Evolutionary conservation across 345 rosid species (phyloP), one percentile per base, ranked within the genome.

Genomic region (Jatropha curcas): DNA sequence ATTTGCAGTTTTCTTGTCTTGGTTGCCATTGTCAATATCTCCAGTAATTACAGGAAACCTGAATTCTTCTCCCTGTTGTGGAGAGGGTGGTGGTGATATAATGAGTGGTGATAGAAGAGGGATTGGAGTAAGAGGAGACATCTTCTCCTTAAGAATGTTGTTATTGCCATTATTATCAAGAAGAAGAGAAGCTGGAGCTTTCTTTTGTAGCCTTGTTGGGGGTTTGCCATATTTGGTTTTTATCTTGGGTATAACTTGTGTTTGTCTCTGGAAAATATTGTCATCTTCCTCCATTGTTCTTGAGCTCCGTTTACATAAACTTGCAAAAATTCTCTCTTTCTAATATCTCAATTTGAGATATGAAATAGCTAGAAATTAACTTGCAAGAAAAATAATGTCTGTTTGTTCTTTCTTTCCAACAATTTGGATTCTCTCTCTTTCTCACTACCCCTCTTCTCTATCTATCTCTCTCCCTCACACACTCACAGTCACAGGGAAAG

Each of bases 181-280:
- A 61, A 66, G 61, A 73, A 87, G 85, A 58, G 77, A 60, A 27
- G 82, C 30, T 0, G 96, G 92, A 6, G 91, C 96, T 19, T 71
- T 76, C 60, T 71, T 85, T 73, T 88, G 96, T 17, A 90, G 84
- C 82, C 96, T 90, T 45, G 91, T 85, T 2, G 89, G 84, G 28
- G 92, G 87, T 70, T 79, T 86, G 17, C 79, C 76, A 7, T 33
- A 63, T 63, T 60, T 75, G 50, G 69, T 34, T 27, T 33, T 75
- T 30, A 22, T 73, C 31, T 65, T 60, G 58, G 74, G 30, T 8
- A 56, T 63, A 13, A 60, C 71, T 68, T 75, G 82, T 59, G 25
- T 46, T 17, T 25, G 67, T 22, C 24, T 52, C 19, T 59, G 67
- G 52, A 67, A 74, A 5, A 74, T 19, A 30, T 68, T 25, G 4